Base-by-base conservation (phyloP, 2,329 filamentous ascomycete species). In the Apiospora kogelbergensis region DNA sequence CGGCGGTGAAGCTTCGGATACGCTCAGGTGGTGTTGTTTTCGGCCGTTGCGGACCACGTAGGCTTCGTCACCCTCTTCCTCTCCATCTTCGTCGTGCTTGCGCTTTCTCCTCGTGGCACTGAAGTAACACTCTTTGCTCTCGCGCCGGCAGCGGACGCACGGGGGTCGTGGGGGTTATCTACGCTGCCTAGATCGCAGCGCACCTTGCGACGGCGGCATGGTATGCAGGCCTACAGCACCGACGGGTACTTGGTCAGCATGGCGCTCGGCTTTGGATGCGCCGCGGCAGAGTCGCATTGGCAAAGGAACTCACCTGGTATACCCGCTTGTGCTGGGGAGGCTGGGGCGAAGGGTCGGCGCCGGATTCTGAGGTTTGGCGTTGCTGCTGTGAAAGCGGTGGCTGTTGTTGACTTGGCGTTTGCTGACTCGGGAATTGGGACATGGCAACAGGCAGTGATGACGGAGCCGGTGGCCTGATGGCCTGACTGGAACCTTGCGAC, bases 91-190 rank as follows among this genome's bases (percentile, higher is more conserved):
- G 73, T 85, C 89, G 64, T 87, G 87, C 85, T 96, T 97, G 78
- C 94, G 90, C 89, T 98, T 98, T 78, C 96, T 90, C 66, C 96
- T 88, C 41, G 95, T 98, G 24, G 94, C 93, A 71, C 94, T 97
- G 84, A 99, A 99, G 86, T 92, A 97, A 84, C 96, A 99, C 76
- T 97, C 92, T 80, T 98, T 98, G 83, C 91, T 94, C 84, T 99
- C 96, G 74, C 96, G 91, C 67, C 94, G 91, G 80, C 96, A 99
- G 77, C 96, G 90, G 70, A 95, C 93, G 80, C 96, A 99, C 2
- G 96, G 96, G 95, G 95, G 75, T 97, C 94, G 80, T 95, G 90
- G 30, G 96, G 96, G 76, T 96, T 95, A 82, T 98, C 96, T 78
- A 98, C 95, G 76, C 91, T 92, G 69, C 88, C 88, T 7, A 90